Conservation (phyloP, 1,139 yeast species). For the Taiozyma onychis region DNA sequence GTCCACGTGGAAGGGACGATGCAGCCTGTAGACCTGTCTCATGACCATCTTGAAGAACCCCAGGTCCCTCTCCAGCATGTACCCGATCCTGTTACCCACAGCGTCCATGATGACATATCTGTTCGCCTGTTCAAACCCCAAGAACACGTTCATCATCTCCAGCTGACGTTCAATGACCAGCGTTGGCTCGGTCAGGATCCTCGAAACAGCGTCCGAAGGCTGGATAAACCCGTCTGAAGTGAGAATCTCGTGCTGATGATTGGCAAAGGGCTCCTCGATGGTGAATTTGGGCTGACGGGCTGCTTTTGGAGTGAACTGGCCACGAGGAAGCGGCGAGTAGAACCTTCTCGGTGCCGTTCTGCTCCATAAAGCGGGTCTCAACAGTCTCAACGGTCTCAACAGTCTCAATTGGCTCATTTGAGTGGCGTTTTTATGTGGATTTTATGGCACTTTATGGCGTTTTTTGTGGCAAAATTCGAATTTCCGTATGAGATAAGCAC, state of each 20-base stretch:
- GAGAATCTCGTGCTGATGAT: neutral
- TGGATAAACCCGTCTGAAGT: neutral
- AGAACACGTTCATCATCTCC: slow-evolving; percentile 77
- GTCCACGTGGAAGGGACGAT: slow-evolving; percentile 82
- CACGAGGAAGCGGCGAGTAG: neutral
- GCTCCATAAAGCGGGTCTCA: neutral
- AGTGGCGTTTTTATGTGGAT: too few species aligned
- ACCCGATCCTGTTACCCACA: slow-evolving; percentile 70
- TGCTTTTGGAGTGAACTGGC: neutral
- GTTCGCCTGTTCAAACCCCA: slow-evolving; percentile 92
- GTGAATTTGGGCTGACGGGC: neutral
- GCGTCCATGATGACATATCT: slow-evolving; percentile 69
- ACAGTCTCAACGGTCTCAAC: neutral
- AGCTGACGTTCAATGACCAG: slow-evolving; percentile 81
- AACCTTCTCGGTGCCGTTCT: neutral
- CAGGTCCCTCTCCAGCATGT: slow-evolving; percentile 72
- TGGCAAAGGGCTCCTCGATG: neutral
- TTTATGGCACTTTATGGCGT: neutral
- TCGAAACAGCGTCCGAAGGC: neutral
- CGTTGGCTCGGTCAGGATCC: slow-evolving; percentile 43
- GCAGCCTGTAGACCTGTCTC: slow-evolving; percentile 77
- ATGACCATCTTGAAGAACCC: slow-evolving; percentile 65
- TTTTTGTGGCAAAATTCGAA: neutral
- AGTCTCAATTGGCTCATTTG: neutral
- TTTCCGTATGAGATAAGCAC: neutral